phyloP scores from a whole-genome alignment of 495 filamentous ascomycete species.

The Achaetomiella virescens region DNA sequence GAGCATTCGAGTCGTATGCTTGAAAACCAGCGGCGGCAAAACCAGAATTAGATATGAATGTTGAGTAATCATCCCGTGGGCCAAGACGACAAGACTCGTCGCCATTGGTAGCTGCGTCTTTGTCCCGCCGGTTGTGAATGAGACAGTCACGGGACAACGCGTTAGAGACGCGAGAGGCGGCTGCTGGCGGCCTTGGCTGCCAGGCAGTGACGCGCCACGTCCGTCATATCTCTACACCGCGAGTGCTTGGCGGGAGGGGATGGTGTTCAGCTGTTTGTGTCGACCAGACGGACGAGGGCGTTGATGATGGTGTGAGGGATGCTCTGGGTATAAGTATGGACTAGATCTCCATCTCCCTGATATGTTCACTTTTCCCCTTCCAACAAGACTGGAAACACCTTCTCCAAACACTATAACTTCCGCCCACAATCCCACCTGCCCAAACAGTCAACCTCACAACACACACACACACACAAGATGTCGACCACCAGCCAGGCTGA shows the following conservation, averaged over 20 bases:
- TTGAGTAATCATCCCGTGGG: background rate
- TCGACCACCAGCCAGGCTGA: background rate
- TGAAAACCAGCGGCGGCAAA: no score
- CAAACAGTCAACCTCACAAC: background rate
- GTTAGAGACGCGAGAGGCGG: background rate
- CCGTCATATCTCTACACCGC: background rate
- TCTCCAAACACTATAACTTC: background rate
- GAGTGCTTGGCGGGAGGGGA: background rate
- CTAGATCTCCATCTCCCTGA: background rate
- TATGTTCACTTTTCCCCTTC: background rate
- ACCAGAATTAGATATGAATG: no score
- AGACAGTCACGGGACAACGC: conserved; percentile 6
- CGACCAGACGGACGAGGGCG: no score
- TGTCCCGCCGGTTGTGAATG: background rate
- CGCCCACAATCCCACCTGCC: no score
- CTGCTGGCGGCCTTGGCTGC: background rate
- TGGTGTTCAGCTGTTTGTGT: background rate
- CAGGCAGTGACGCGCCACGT: conserved; percentile 10
- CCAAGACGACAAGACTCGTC: background rate
- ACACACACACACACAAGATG: background rate
- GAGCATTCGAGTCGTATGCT: no score
- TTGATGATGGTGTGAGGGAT: no score
- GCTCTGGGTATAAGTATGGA: no score
- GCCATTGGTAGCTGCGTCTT: background rate
- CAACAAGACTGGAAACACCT: background rate